These are phyloP conservation scores for Hippophae rhamnoides DNA, from an alignment of 306 rosid genomes.

Conservation along the genomic window DNA sequence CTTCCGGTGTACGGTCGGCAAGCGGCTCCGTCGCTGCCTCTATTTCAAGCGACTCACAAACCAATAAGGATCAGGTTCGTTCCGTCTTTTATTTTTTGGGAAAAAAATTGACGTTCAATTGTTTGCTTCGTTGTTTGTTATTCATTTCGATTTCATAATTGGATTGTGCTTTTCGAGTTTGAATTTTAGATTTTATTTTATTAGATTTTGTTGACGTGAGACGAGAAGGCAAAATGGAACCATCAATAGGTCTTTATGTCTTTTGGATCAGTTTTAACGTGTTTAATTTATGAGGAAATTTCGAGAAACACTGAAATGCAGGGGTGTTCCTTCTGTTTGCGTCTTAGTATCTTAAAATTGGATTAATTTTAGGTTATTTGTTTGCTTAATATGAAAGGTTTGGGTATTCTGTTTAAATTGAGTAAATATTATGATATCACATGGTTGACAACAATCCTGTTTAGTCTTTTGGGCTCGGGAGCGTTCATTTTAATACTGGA, in stretches of 20 bases:
- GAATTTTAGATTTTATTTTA: neutral
- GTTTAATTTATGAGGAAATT: conserved; percentile 4
- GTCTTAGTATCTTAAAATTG: neutral
- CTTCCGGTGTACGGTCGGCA: conserved; percentile 83
- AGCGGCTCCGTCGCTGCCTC: conserved; percentile 79
- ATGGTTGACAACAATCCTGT: too few species aligned
- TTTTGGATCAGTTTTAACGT: neutral
- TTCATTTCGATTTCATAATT: conserved; percentile 4
- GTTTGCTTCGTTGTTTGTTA: neutral
- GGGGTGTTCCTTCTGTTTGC: neutral
- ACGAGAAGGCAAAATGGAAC: neutral
- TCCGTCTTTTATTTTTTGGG: neutral
- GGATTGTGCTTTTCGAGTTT: neutral
- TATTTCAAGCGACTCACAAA: conserved; percentile 55
- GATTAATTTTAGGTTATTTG: neutral
- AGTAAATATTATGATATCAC: too few species aligned
- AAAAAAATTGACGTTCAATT: neutral
- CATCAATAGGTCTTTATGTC: neutral
- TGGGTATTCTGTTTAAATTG: neutral
- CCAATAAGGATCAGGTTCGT: conserved; percentile 65
- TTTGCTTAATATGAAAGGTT: neutral
- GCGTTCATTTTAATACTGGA: too few species aligned
- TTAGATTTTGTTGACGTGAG: neutral
- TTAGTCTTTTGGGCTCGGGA: too few species aligned
- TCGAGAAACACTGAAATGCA: conserved; percentile 3